A percentile compares a stretch with the other conserved stretches of the same genome.
These are phyloP conservation scores for Fomitopsis palustris DNA, from an alignment of 1,284 basidiomycete genomes.

Conservation along the genomic window DNA sequence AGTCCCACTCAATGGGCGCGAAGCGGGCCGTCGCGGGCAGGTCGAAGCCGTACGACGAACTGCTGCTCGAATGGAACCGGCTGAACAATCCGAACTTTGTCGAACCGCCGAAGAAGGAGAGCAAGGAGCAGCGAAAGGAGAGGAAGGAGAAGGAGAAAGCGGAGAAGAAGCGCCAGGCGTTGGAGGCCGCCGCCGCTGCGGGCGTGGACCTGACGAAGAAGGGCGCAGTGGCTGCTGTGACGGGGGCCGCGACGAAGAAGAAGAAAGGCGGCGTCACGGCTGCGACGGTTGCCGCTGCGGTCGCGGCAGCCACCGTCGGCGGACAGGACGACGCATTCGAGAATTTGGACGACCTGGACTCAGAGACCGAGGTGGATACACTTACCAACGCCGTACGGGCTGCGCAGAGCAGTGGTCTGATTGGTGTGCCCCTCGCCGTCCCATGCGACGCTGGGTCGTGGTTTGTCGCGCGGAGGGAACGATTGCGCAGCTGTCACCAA, in stretches of 20 bases:
- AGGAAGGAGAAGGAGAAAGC: conserved; percentile 74
- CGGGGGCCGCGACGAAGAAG: conserved; percentile 49
- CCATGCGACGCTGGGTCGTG: conserved; percentile 51
- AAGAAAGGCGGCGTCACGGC: conserved; percentile 38
- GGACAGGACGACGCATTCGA: conserved; percentile 58
- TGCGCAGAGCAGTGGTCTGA: conserved; percentile 50
- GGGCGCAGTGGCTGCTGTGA: conserved; percentile 32
- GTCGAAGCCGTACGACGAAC: conserved; percentile 81
- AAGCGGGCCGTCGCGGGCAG: conserved; percentile 92
- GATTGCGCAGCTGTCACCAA: conserved; percentile 65
- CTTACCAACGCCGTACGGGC: conserved; percentile 50
- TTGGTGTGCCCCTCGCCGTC: conserved; percentile 46
- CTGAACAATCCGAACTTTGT: conserved; percentile 91
- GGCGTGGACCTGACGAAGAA: conserved; percentile 40
- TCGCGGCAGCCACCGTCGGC: conserved; percentile 20
- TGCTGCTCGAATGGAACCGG: conserved; percentile 91
- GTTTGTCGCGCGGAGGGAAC: conserved; percentile 75
- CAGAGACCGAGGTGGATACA: conserved; percentile 66
- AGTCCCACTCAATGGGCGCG: conserved; percentile 96
- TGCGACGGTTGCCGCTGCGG: conserved; percentile 32
- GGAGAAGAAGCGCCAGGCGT: conserved; percentile 65
- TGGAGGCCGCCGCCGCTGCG: conserved; percentile 60
- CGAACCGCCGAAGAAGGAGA: conserved; percentile 85
- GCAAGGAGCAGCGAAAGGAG: conserved; percentile 79
- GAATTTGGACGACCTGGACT: conserved; percentile 77